These are phyloP conservation scores for Kluyveromyces starmeri DNA, from an alignment of 805 yeast species.

Conservation along the genomic window DNA sequence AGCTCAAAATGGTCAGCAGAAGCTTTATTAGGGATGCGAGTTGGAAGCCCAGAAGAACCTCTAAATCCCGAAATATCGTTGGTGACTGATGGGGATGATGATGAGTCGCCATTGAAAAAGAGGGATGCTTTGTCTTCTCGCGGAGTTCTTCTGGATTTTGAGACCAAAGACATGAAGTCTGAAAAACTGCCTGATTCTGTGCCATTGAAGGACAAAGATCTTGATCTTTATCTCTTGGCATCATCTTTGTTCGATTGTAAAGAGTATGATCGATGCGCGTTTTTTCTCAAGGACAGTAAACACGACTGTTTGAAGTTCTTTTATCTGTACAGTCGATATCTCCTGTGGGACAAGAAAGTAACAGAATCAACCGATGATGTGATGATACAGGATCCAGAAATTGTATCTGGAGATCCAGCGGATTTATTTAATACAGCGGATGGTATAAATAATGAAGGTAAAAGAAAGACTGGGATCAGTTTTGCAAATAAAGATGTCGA, in stretches of 20 bases:
- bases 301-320: constrained; percentile 48
- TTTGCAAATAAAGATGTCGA: constrained; percentile 4
- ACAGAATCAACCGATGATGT: constrained; percentile 36
- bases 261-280: constrained; percentile 75
- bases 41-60: constrained; percentile 2
- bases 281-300: constrained; percentile 42
- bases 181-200: constrained; percentile 1
- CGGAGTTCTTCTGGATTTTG: background rate
- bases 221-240: constrained; percentile 48
- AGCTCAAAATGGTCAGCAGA: constrained; percentile 83
- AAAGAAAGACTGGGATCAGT: background rate
- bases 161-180: background rate
- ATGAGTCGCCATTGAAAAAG: constrained; percentile 18
- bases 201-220: constrained; percentile 25
- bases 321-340: constrained; percentile 55
- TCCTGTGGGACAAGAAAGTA: constrained; percentile 68
- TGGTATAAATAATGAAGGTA: constrained; percentile 3
- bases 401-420: background rate
- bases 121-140: constrained; percentile 6
- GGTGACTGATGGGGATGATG: constrained; percentile 13
- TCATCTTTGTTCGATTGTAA: constrained; percentile 68
- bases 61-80: constrained; percentile 6
- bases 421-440: constrained; percentile 4
- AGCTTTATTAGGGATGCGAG: constrained; percentile 55
- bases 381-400: constrained; percentile 4